Base-by-base conservation (phyloP, 2,329 filamentous ascomycete species). In the Chalara sp. region DNA sequence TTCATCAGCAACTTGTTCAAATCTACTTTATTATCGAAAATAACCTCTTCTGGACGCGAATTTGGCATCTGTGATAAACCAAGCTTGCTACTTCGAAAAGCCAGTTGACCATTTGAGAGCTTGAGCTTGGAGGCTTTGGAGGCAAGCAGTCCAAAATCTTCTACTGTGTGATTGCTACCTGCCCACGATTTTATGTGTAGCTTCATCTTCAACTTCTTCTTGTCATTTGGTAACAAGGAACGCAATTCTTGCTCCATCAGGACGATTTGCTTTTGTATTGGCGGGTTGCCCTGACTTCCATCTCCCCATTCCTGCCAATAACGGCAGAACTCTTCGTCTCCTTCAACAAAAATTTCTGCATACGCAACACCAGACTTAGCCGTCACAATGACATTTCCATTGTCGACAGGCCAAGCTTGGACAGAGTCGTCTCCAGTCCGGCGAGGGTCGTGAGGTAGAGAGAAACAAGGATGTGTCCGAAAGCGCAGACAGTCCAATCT, bases 401-500 rank as follows among this genome's bases (percentile, higher is more conserved):
- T 83, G 52, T 95, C 91, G 1, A 92, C 81, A 0, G 87, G 83
- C 83, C 89, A 97, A 1, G 88, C 87, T 62, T 95, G 89, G 1
- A 96, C 79, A 57, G 88, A 90, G 35, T 80, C 79, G 59, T 96
- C 91, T 1, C 76, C 69, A 55, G 74, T 78, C 39, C 79, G 66
- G 12, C 78, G 70, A 5, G 79, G 70, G 61, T 97, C 93, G 50
- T 82, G 85, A 0, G 91, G 89, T 48, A 95, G 78, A 49, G 84
- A 79, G 73, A 99, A 97, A 66, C 88, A 90, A 4, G 91, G 89
- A 64, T 99, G 93, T 58, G 84, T 86, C 57, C 90, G 84, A 72
- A 96, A 96, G 39, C 90, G 87, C 48, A 99, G 75, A 49, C 83
- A 83, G 67, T 97, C 93, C 6, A 97, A 77, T 52, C 91, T 81